These are phyloP conservation scores for Aphelidium insulamus DNA, from an alignment of 371 early-diverging fungal genomes.

Conservation along the genomic window DNA sequence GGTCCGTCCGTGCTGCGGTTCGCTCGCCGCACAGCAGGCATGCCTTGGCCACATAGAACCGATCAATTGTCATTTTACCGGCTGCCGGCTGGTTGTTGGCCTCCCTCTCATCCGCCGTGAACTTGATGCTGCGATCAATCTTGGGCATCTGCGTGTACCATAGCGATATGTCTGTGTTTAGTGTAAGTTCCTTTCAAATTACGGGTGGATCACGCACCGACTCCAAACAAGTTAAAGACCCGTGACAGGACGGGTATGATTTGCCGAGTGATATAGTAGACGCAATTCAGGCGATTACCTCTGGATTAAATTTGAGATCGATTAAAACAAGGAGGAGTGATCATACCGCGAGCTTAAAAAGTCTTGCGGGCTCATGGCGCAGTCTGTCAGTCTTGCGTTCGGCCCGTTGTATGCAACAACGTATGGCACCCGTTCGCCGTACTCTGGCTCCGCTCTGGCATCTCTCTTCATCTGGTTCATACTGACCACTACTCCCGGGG, in stretches of 20 bases:
- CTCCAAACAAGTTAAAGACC: conserved; percentile 54
- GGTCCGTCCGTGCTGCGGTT: no score
- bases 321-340: not conserved
- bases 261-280: conserved; percentile 63
- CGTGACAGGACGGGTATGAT: conserved; percentile 55
- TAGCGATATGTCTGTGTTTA: no score
- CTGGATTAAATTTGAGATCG: conserved; percentile 6
- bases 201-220: no score
- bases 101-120: no score
- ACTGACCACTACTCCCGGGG: conserved; percentile 55
- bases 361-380: conserved; percentile 38
- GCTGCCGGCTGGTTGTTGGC: no score
- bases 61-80: no score
- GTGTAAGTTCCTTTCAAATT: no score
- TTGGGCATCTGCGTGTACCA: no score
- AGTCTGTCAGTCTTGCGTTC: conserved; percentile 37
- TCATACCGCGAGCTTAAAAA: conserved; percentile 24
- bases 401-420: conserved; percentile 48
- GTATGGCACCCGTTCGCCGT: conserved; percentile 71
- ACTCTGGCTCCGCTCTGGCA: conserved; percentile 46
- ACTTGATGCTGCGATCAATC: no score
- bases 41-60: no score
- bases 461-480: conserved; percentile 36
- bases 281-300: conserved; percentile 33
- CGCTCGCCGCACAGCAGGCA: no score